Conservation (phyloP, 805 yeast species). For the Millerago galiae region DNA sequence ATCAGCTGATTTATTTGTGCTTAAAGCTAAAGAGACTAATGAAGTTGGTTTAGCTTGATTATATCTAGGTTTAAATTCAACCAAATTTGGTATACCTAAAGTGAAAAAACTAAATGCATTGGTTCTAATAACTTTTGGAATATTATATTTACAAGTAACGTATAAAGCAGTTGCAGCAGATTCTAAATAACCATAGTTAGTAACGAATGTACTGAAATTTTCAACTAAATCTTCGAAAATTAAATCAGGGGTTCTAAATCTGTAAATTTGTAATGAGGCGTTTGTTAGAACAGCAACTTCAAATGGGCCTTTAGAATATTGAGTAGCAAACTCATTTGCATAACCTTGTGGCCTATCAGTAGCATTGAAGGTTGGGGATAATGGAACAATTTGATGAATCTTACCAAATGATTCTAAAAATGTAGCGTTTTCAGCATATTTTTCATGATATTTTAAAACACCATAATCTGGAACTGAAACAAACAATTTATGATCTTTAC, state of each 20-base stretch:
- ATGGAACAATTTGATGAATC: constrained; percentile 67
- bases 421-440: constrained; percentile 76
- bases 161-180: constrained; percentile 85
- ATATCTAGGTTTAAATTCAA: constrained; percentile 37
- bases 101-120: constrained; percentile 38
- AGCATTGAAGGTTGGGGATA: constrained; percentile 67
- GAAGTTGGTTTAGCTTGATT: constrained; percentile 13
- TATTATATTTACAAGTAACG: constrained; percentile 69
- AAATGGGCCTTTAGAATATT: constrained; percentile 60
- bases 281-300: constrained; percentile 79
- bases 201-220: constrained; percentile 61
- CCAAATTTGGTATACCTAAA: constrained; percentile 35
- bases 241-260: constrained; percentile 74
- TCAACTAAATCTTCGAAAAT: constrained; percentile 66
- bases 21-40: constrained; percentile 10
- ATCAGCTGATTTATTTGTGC: constrained; percentile 2
- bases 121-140: constrained; percentile 43
- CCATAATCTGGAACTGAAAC: constrained; percentile 85
- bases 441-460: constrained; percentile 62
- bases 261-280: constrained; percentile 69
- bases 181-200: constrained; percentile 81
- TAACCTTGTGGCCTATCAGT: constrained; percentile 73
- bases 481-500: constrained; percentile 44
- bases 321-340: constrained; percentile 82
- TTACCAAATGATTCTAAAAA: constrained; percentile 53